Evolutionary conservation across 305 asterid genomes (phyloP), one percentile per base, ranked within the genome.

Genomic region (Plantago lanceolata): DNA sequence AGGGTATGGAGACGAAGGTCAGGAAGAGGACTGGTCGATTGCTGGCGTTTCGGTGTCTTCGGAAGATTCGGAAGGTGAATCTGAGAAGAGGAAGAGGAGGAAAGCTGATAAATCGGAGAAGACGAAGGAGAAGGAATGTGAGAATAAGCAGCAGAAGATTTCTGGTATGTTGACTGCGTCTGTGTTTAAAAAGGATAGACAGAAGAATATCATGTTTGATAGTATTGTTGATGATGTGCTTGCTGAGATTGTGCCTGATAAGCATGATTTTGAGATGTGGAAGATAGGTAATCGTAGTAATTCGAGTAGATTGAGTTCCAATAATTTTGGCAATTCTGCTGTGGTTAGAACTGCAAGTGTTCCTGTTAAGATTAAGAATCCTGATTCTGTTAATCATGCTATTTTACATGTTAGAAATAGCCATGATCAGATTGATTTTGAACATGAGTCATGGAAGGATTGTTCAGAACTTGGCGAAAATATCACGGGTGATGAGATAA

Each of bases 1-100:
- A 61, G 96, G 99, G 48, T 90, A 93, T 68, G 93, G 90, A 19
- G 97, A 93, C 37, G 96, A 87, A 77, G 99, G 97, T 37, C 94
- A 93, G 81, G 99, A 93, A 53, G 99, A 84, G 59, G 99, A 93
- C 50, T 93, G 97, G 99, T 78, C 94, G 8, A 67, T 76, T 14
- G 78, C 97, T 13, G 96, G 84, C 0, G 82, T 60, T 19, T 53
- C 81, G 5, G 29, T 71, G 13, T 89, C 96, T 4, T 87, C 95
- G 4, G 97, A 87, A 0, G 98, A 81, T 59, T 85, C 94, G 0
- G 97, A 81, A 26, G 97, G 75, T 3, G 95, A 84, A 78, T 19
- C 59, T 24, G 84, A 77, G 68, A 81, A 79, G 81, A 74, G 71
- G 59, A 93, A 81, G 71, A 86, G 79, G 70, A 89, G 79, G 61